Base-by-base conservation (phyloP, 805 yeast species). In the Pichia membranifaciens region DNA sequence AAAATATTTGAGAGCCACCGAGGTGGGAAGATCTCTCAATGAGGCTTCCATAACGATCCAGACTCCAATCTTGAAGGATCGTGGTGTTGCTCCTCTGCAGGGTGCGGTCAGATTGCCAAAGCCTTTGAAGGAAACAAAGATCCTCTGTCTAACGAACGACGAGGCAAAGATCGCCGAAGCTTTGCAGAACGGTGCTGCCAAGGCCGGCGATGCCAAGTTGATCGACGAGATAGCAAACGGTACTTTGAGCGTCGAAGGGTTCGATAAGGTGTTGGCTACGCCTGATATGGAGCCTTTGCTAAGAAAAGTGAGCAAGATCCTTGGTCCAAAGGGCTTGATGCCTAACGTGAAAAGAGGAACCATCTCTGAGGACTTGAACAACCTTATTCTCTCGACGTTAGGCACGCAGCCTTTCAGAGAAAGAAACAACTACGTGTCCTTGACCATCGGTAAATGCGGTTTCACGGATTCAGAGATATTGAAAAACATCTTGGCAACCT, bases 271-370 rank as follows among this genome's bases (percentile, higher is more conserved):
- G 41, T 82, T 84, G 61, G 95, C 96, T 5, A 84, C 96, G 2
- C 87, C 96, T 1, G 96, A 87, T 33, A 78, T 88, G 49, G 76
- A 76, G 20, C 65, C 76, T n/a, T 72, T 74, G 22, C 71, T 93
- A 53, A 75, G 74, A 52, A 72, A 77, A 48, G 69, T 87, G 20
- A 96, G 93, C n/a, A 78, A 89, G 59, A 69, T 76, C 10, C 74
- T 93, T 56, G 98, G 98, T 49, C 95, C 96, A 29, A 80, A 74
- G 59, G 96, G 95, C 21, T 73, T 93, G 56, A 83, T 90, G 86
- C 98, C 99, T 41, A 75, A 77, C 38, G 81, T 77, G 13, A 89
- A 88, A 69, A 84, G 81, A 60, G 96, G 96, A 16, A 89, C 96
- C 1, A 93, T 91, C 8, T 70, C 84, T 1, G 76, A 78, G n/a